These are phyloP conservation scores for Synchytrium microbalum DNA, from an alignment of 371 early-diverging fungal species.

Conservation along the genomic window DNA sequence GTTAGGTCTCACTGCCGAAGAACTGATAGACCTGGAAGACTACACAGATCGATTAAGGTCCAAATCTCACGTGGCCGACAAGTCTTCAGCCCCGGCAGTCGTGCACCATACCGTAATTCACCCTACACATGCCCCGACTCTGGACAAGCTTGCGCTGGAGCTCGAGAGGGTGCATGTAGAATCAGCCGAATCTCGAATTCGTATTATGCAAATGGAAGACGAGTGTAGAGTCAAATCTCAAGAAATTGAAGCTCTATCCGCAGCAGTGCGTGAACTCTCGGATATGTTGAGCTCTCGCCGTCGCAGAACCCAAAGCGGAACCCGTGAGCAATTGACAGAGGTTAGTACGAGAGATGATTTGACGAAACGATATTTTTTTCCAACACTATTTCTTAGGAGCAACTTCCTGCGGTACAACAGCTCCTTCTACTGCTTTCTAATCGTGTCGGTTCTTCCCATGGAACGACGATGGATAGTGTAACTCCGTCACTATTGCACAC, in stretches of 20 bases:
- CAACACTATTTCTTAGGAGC: background rate
- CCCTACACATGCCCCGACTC: background rate
- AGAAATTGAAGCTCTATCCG: background rate
- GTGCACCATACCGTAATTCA: background rate
- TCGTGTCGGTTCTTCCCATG: background rate
- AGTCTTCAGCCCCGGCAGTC: background rate
- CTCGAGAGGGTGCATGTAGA: constrained; percentile 33
- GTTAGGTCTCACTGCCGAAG: constrained; percentile 35
- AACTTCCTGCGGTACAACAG: background rate
- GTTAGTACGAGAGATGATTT: too few relatives aligned
- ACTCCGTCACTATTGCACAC: background rate
- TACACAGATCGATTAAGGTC: constrained; percentile 29
- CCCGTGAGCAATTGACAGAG: too few relatives aligned
- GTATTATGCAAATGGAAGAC: constrained; percentile 17
- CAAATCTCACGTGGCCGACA: background rate
- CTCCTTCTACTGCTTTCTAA: background rate
- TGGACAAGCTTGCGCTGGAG: constrained; percentile 25
- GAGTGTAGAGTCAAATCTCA: background rate
- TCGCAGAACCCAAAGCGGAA: too few relatives aligned
- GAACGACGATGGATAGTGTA: background rate
- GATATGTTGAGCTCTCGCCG: background rate
- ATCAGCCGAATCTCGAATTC: constrained; percentile 19
- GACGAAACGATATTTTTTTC: too few relatives aligned
- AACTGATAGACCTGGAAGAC: constrained; percentile 38
- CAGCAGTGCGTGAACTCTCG: background rate